Conservation (phyloP, 1,284 basidiomycete genomes). For the Rhodotorula sp. region DNA sequence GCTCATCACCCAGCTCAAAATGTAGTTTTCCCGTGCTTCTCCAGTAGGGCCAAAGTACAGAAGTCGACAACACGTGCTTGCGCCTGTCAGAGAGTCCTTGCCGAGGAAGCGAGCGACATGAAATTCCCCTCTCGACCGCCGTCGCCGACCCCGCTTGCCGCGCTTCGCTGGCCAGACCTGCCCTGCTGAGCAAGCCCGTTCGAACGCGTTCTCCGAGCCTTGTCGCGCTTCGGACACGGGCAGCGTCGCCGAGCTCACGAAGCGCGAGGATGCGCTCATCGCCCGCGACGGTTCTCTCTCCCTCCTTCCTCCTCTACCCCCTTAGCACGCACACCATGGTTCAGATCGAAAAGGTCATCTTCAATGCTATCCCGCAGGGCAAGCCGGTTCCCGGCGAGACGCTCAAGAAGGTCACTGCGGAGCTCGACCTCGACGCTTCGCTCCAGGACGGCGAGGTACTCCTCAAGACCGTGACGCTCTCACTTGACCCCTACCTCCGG, state of each 20-base stretch:
- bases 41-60: no score
- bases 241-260: neutral
- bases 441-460: slow-evolving; percentile 59
- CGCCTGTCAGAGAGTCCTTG: neutral
- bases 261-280: neutral
- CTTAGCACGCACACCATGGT: slow-evolving; percentile 25
- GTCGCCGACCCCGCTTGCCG: no score
- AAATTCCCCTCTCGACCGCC: no score
- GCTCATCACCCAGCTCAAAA: slow-evolving; percentile 21
- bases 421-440: slow-evolving; percentile 59
- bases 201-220: neutral
- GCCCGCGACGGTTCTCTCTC: no score
- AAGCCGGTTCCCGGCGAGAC: slow-evolving; percentile 22
- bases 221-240: neutral
- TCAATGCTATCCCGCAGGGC: slow-evolving; percentile 50
- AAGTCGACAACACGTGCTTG: no score
- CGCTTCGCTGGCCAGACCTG: no score
- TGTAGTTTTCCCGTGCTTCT: no score
- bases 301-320: neutral
- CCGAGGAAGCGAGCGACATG: no score
- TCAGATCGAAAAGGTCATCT: slow-evolving; percentile 47
- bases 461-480: slow-evolving; percentile 57
- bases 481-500: slow-evolving; percentile 40
- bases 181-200: no score
- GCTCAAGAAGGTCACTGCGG: slow-evolving; percentile 56